Percentiles rank a stretch among this genome's conserved stretches.
phyloP scores from a whole-genome alignment of 1,284 basidiomycete species.

The Ceratobasidium sp. region DNA sequence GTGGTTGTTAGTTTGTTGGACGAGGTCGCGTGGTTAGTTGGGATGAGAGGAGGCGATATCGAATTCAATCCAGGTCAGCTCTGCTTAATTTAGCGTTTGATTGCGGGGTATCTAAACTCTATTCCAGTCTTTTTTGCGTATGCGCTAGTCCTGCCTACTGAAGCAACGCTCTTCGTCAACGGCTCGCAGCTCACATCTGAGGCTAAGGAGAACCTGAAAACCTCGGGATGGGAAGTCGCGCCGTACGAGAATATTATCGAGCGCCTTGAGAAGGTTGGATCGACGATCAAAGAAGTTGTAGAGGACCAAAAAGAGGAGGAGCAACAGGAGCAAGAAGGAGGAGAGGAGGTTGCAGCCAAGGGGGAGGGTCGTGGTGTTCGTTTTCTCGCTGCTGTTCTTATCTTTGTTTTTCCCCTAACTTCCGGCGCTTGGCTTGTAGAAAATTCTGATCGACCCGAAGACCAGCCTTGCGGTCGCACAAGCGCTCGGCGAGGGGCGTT shows the following conservation, averaged over 20 bases:
- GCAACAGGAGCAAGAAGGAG: slow-evolving; percentile 7
- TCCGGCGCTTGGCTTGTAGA: slow-evolving; percentile 7
- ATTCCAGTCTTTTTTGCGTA: slow-evolving; percentile 91
- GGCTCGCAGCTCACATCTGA: slow-evolving; percentile 71
- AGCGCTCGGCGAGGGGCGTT: slow-evolving; percentile 66
- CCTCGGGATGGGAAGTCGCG: slow-evolving; percentile 66
- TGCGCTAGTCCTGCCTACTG: slow-evolving; percentile 79
- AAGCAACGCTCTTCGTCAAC: slow-evolving; percentile 81
- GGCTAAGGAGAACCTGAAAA: slow-evolving; percentile 69
- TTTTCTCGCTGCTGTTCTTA: slow-evolving; percentile 38
- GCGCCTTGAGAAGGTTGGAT: slow-evolving; percentile 68
- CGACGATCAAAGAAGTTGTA: slow-evolving; percentile 57
- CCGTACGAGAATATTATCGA: slow-evolving; percentile 79
- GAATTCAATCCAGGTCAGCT: slow-evolving; percentile 83
- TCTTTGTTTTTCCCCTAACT: slow-evolving; percentile 5
- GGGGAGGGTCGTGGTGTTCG: slow-evolving; percentile 30
- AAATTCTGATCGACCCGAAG: slow-evolving; percentile 43
- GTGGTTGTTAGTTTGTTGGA: slow-evolving; percentile 86
- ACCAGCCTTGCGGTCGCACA: slow-evolving; percentile 26
- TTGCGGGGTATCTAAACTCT: neutral
- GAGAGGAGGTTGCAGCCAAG: slow-evolving; percentile 19
- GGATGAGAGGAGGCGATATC: slow-evolving; percentile 93
- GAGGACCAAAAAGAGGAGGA: slow-evolving; percentile 46
- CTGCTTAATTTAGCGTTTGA: neutral
- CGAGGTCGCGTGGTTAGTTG: slow-evolving; percentile 95